Percentiles rank a stretch among this genome's conserved stretches.
Evolutionary conservation across 345 rosid genomes (phyloP).

Genomic region (Arabis hirsuta): DNA sequence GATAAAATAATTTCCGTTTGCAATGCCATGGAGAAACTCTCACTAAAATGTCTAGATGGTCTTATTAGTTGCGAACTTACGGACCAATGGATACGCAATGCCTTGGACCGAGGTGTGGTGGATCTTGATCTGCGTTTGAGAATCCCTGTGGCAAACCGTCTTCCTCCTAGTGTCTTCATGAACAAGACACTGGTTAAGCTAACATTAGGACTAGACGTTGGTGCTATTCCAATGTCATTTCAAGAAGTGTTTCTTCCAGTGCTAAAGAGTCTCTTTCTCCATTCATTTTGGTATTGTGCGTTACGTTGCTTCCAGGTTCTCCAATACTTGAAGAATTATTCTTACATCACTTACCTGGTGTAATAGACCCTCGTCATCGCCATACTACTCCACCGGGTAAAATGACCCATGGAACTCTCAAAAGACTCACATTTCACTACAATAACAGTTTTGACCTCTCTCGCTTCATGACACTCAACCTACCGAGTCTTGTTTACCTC

Average conservation of each 20-base stretch:
- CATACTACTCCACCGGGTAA: too few relatives aligned
- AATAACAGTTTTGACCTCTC: background rate
- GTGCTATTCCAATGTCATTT: too few relatives aligned
- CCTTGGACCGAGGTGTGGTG: background rate
- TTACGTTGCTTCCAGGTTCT: too few relatives aligned
- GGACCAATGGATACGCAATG: background rate
- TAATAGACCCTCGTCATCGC: too few relatives aligned
- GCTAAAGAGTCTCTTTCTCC: slow-evolving; percentile 21
- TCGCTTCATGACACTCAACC: background rate
- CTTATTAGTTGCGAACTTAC: background rate
- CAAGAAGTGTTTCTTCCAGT: slow-evolving; percentile 3
- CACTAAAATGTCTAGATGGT: slow-evolving; percentile 12
- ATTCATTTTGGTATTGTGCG: background rate
- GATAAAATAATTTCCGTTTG: too few relatives aligned
- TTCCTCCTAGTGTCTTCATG: background rate
- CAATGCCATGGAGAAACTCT: slow-evolving; percentile 7
- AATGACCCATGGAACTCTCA: slow-evolving; percentile 11
- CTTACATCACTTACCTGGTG: background rate
- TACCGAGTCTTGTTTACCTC: slow-evolving; percentile 12
- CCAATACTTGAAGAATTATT: too few relatives aligned
- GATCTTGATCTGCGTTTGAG: slow-evolving; percentile 5
- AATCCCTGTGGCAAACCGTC: too few relatives aligned
- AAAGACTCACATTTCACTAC: slow-evolving; percentile 8
- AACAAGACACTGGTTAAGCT: slow-evolving; percentile 14
- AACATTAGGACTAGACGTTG: background rate